phyloP scores from a whole-genome alignment of 768 basidiomycete genomes.

The Sporobolomyces phaffii region DNA sequence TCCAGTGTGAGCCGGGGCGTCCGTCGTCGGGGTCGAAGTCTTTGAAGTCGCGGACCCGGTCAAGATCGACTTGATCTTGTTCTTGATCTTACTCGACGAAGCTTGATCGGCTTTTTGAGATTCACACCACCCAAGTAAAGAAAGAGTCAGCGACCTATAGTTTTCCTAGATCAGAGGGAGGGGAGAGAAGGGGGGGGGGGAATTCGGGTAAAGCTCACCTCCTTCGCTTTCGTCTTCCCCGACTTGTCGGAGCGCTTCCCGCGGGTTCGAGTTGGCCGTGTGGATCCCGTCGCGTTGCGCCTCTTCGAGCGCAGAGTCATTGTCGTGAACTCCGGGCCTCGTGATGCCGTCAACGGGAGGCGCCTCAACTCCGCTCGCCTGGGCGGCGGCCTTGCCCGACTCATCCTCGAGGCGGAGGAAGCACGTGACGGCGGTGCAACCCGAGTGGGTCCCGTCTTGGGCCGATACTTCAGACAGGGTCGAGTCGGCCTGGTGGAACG shows the following conservation, averaged over 20 bases:
- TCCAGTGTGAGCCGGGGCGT: not conserved
- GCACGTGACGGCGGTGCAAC: slow-evolving; percentile 93
- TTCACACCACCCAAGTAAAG: no score
- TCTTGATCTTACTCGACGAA: slow-evolving; percentile 1
- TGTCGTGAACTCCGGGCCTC: slow-evolving; percentile 2
- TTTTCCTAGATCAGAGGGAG: no score
- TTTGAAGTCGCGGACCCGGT: slow-evolving; percentile 4
- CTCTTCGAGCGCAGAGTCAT: slow-evolving; percentile 14
- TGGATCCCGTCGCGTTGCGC: slow-evolving; percentile 13
- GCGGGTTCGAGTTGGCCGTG: slow-evolving; percentile 15
- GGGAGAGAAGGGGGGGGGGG: no score
- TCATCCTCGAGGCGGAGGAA: slow-evolving; percentile 86
- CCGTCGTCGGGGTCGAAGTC: not conserved
- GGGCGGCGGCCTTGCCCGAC: slow-evolving; percentile 50
- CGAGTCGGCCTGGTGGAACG: slow-evolving; percentile 87
- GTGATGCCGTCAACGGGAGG: not conserved
- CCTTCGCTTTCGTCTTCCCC: slow-evolving; percentile 10
- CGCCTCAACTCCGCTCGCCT: slow-evolving; percentile 21
- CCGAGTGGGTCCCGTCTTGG: slow-evolving; percentile 76
- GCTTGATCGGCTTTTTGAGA: slow-evolving; percentile 29
- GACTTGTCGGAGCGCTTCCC: slow-evolving; percentile 3
- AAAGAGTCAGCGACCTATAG: no score
- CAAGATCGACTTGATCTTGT: slow-evolving; percentile 31
- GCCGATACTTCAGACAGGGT: slow-evolving; percentile 76
- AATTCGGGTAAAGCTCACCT: no score